Evolutionary conservation across 176 grass and related monocot genomes (phyloP), one percentile per base, ranked within the genome.

Genomic region (Rhipidocladum racemiflorum): DNA sequence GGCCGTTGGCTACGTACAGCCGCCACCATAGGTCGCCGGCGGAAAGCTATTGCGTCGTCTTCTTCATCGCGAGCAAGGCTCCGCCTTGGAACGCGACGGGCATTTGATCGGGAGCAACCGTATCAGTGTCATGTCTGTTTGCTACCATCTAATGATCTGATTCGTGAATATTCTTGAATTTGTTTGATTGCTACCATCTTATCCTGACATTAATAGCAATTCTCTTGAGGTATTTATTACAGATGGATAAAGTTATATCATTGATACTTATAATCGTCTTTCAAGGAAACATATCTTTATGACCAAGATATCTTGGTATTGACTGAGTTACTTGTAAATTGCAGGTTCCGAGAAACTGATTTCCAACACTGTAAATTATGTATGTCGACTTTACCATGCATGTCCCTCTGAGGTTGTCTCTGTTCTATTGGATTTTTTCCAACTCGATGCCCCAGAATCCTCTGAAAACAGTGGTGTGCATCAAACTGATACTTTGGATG

Each of bases 361-460:
- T 48, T 88, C 74, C 7, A 87, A 77, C 77, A 79, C 72, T 45
- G 77, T 79, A 38, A 99, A 87, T 76, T 82, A 85, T 36, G 75
- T 89, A 77, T 43, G 56, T 17, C 82, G 78, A 68, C 82, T 99
- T 13, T 99, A 95, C 68, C 82, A 75, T 49, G 45, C 87, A 74
- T 93, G 78, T 90, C 92, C 92, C 20, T 85, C 56, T 60, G 92
- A 95, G 83, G 86, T 88, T 14, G 80, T 83, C 16, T 99, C 89
- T 62, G 83, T 90, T 80, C 49, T 98, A 14, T 67, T 99, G 78
- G 87, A 95, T 48, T 74, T 93, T 84, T 91, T 88, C 42, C 75
- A 90, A 71, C 48, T 87, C 36, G 86, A 90, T 70, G 71, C 46
- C 64, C 68, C 79, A 10, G 89, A 88, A 46, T 85, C 67, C 62